Conservation (phyloP, 2,329 filamentous ascomycete species). For the Alternaria arborescens region DNA sequence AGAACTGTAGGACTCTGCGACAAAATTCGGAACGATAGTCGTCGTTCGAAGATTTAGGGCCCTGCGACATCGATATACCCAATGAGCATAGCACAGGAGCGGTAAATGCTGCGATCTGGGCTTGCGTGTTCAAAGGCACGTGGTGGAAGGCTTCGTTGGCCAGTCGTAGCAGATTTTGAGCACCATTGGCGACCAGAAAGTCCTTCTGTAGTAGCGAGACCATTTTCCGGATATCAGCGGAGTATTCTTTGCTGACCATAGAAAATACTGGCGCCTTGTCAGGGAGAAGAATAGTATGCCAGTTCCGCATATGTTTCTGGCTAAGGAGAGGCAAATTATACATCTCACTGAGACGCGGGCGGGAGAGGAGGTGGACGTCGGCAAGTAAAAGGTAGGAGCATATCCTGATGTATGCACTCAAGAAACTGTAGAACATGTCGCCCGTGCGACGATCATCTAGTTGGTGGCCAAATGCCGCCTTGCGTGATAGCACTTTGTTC, state of each 20-base stretch:
- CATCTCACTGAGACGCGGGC: slow-evolving; percentile 22
- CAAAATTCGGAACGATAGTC: slow-evolving; percentile 32
- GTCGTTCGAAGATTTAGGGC: slow-evolving; percentile 11
- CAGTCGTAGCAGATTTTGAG: slow-evolving; percentile 36
- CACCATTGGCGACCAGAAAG: slow-evolving; percentile 38
- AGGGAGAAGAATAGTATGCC: slow-evolving; percentile 33
- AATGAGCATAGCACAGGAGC: slow-evolving; percentile 32
- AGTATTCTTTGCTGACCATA: slow-evolving; percentile 41
- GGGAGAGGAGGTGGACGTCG: slow-evolving; percentile 36
- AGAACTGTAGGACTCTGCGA: slow-evolving; percentile 33
- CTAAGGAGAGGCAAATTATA: slow-evolving; percentile 32
- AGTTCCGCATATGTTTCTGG: slow-evolving; percentile 41
- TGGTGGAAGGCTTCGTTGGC: slow-evolving; percentile 33
- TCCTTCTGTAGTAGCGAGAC: slow-evolving; percentile 27
- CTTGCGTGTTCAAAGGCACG: slow-evolving; percentile 24
- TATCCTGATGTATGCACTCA: slow-evolving; percentile 40
- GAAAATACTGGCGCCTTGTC: slow-evolving; percentile 38
- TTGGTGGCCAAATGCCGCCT: slow-evolving; percentile 40
- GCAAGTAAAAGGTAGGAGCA: slow-evolving; percentile 38
- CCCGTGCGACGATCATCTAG: slow-evolving; percentile 37
- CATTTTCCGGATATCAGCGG: slow-evolving; percentile 30
- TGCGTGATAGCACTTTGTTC: slow-evolving; percentile 38
- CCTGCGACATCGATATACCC: slow-evolving; percentile 34
- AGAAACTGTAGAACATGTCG: slow-evolving; percentile 37
- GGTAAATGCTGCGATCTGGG: slow-evolving; percentile 25